Percentiles rank a stretch among this genome's conserved stretches.
phyloP scores from a whole-genome alignment of 108 stramenopile species.

The Cyclotella cryptica region DNA sequence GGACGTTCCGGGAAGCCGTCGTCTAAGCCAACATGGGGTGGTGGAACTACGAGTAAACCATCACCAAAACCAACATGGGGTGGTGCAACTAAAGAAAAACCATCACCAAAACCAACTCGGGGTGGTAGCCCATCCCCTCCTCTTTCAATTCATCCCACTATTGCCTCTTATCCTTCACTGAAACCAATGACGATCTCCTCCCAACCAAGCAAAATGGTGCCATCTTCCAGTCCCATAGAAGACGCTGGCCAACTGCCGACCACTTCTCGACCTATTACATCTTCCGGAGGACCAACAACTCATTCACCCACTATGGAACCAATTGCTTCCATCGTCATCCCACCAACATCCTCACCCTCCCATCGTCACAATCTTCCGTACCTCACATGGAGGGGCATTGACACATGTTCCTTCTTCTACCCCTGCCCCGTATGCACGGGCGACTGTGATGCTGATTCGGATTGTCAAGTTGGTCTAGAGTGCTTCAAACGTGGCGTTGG shows the following conservation, averaged over 20 bases:
- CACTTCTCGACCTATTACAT: background rate
- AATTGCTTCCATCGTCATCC: background rate
- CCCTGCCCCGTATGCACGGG: conserved; percentile 66
- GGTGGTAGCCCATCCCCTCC: too few relatives aligned
- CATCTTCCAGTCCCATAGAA: background rate
- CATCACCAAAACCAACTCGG: too few relatives aligned
- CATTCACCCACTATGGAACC: background rate
- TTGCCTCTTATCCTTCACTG: too few relatives aligned
- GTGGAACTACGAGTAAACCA: too few relatives aligned
- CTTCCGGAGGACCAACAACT: too few relatives aligned
- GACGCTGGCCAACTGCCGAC: background rate
- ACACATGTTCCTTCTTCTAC: conserved; percentile 14
- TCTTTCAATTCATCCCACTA: too few relatives aligned
- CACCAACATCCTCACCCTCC: background rate
- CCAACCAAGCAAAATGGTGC: background rate
- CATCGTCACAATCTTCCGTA: background rate
- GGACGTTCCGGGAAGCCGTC: too few relatives aligned
- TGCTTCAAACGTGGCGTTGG: conserved; percentile 52
- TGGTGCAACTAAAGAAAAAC: too few relatives aligned
- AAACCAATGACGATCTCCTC: background rate
- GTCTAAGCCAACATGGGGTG: too few relatives aligned
- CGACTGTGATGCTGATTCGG: conserved; percentile 65
- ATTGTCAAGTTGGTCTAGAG: conserved; percentile 60
- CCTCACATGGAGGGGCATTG: conserved; percentile 23
- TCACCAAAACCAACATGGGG: too few relatives aligned